Conservation (phyloP, 305 asterid genomes). For the Solanum chacoense region DNA sequence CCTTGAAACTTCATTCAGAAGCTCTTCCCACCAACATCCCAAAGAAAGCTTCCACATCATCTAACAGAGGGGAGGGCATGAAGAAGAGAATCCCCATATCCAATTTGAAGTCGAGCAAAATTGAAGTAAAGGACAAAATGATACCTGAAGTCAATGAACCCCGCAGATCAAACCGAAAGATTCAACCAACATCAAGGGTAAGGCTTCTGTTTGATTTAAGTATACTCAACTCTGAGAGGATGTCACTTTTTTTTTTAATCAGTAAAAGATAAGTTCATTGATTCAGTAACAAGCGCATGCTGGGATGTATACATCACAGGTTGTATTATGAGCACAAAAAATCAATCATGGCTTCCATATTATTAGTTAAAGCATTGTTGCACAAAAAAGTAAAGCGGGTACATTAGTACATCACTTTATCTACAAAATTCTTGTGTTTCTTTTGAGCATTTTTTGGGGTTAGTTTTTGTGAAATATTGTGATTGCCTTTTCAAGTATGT, state of each 20-base stretch:
- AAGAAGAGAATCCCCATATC: slow-evolving; percentile 45
- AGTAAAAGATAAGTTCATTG: not conserved
- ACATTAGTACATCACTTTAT: not conserved
- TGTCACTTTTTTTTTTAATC: not conserved
- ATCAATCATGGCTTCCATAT: not conserved
- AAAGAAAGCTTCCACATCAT: slow-evolving; percentile 40
- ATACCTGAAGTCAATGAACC: slow-evolving; percentile 54
- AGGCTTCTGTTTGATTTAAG: slow-evolving; percentile 9
- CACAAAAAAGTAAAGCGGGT: not conserved
- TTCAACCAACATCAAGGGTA: slow-evolving; percentile 99
- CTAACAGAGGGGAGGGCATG: slow-evolving; percentile 37
- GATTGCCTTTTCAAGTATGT: not conserved
- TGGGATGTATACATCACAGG: not conserved
- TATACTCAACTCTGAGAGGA: not conserved
- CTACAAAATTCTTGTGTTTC: not conserved
- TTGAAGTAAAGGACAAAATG: slow-evolving; percentile 31
- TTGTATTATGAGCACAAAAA: not conserved
- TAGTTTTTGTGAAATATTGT: not conserved
- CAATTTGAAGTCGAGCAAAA: slow-evolving; percentile 30
- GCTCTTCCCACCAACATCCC: slow-evolving; percentile 30
- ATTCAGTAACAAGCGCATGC: not conserved
- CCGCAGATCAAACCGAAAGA: slow-evolving; percentile 90
- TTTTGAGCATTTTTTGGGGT: not conserved
- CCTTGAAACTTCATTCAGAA: slow-evolving; percentile 38
- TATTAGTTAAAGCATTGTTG: not conserved